Conservation (phyloP, 2,329 filamentous ascomycete species). For the Fusarium nygamai region DNA sequence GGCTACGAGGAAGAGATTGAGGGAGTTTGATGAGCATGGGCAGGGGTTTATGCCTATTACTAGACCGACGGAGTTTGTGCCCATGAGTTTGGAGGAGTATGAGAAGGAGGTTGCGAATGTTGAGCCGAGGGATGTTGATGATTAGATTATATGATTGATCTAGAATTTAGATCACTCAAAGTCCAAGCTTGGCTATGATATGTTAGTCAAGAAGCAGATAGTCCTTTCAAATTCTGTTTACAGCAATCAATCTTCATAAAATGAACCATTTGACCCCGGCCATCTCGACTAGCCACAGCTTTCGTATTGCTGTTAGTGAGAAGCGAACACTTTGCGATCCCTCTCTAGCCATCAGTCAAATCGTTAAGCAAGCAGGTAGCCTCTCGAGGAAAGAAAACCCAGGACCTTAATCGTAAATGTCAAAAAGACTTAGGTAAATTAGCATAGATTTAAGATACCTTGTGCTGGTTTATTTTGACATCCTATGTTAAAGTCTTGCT, state of each 20-base stretch:
- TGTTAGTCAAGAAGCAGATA: too few species aligned
- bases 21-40: slow-evolving; percentile 59
- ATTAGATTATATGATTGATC: background rate
- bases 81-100: slow-evolving; percentile 2
- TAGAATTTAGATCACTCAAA: accelerated
- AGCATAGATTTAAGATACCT: too few species aligned
- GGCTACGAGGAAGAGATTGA: slow-evolving; percentile 60
- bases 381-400: background rate
- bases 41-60: slow-evolving; percentile 64
- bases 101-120: background rate
- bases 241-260: background rate
- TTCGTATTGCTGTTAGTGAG: background rate
- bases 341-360: background rate
- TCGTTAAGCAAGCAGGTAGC: background rate
- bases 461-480: too few species aligned
- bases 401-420: too few species aligned
- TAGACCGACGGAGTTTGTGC: background rate
- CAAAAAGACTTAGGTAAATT: too few species aligned
- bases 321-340: background rate
- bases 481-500: too few species aligned
- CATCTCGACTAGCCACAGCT: background rate
- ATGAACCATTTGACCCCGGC: accelerated
- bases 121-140: background rate
- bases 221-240: background rate
- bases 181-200: accelerated